Conservation (phyloP, 2,329 filamentous ascomycete genomes). For the Cladosporium cucumerinum region DNA sequence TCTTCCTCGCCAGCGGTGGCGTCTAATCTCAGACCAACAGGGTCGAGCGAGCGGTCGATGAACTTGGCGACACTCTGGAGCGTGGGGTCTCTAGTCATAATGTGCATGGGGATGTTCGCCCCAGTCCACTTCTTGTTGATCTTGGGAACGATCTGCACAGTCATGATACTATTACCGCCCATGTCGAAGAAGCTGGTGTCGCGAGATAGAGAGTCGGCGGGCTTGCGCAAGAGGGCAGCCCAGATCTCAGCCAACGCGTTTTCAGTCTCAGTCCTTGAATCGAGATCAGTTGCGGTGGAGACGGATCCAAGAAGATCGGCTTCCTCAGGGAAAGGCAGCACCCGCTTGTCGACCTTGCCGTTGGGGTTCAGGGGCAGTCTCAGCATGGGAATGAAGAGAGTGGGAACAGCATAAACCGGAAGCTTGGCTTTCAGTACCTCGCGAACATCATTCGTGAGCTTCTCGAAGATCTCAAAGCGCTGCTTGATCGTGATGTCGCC, state of each 20-base stretch:
- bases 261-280: slow-evolving; percentile 57
- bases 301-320: slow-evolving; percentile 60
- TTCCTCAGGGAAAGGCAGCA: slow-evolving; percentile 75
- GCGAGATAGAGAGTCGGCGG: slow-evolving; percentile 63
- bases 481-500: slow-evolving; percentile 17
- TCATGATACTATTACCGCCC: slow-evolving; percentile 76
- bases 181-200: slow-evolving; percentile 71
- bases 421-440: slow-evolving; percentile 70
- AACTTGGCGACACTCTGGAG: slow-evolving; percentile 54
- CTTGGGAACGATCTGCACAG: slow-evolving; percentile 74
- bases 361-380: slow-evolving; percentile 79
- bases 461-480: slow-evolving; percentile 50
- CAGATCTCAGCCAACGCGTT: slow-evolving; percentile 67
- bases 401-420: slow-evolving; percentile 72
- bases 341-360: slow-evolving; percentile 77
- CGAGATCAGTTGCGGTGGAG: slow-evolving; percentile 42
- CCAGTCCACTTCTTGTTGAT: slow-evolving; percentile 60
- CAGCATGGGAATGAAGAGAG: slow-evolving; percentile 67
- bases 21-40: slow-evolving; percentile 46
- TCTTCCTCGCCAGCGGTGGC: slow-evolving; percentile 49
- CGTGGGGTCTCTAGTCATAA: slow-evolving; percentile 64
- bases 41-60: slow-evolving; percentile 51
- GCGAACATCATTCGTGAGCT: slow-evolving; percentile 58
- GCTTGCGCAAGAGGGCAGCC: slow-evolving; percentile 63
- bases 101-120: slow-evolving; percentile 66